Evolutionary conservation across 2,329 filamentous ascomycete species (phyloP).

Genomic region (Pyrenophora teres): DNA sequence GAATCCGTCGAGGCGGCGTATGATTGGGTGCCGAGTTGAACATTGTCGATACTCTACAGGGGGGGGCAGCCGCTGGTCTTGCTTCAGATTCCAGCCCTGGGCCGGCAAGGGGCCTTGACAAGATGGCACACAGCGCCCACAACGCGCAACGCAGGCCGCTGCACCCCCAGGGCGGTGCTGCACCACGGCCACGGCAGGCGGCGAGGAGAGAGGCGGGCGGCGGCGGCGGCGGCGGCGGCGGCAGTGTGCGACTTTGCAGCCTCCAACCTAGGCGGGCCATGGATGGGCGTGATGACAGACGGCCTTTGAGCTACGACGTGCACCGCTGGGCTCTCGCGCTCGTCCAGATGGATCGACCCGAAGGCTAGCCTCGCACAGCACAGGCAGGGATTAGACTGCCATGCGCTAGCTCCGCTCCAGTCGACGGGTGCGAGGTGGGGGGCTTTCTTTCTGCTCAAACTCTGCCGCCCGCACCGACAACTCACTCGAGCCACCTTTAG

Average conservation of each 20-base stretch:
- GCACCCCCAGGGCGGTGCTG: not conserved
- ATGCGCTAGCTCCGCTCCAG: conserved; percentile 9
- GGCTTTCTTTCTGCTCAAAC: conserved; percentile 9
- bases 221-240: no score
- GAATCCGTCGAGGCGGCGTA: conserved; percentile 8
- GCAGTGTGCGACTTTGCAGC: not conserved
- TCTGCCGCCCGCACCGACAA: conserved; percentile 17
- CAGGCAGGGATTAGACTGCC: conserved; percentile 9
- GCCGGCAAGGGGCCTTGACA: conserved; percentile 9
- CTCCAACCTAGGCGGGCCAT: not conserved
- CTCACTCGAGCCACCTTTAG: conserved; percentile 3
- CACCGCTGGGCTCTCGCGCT: not conserved
- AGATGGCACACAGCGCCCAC: conserved; percentile 1
- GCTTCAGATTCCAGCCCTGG: conserved; percentile 21
- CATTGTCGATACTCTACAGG: conserved; percentile 18
- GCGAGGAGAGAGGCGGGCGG: no score
- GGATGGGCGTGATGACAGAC: not conserved
- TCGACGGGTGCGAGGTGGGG: conserved; percentile 17
- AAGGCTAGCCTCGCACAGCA: conserved; percentile 7
- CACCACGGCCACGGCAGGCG: not conserved
- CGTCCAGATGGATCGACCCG: conserved; percentile 16
- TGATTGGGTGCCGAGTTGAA: conserved; percentile 24
- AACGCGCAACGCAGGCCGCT: not conserved
- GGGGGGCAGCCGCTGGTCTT: conserved; percentile 19
- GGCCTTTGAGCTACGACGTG: not conserved